Conservation (phyloP, 768 basidiomycete species). For the Tulasnella sp. region DNA sequence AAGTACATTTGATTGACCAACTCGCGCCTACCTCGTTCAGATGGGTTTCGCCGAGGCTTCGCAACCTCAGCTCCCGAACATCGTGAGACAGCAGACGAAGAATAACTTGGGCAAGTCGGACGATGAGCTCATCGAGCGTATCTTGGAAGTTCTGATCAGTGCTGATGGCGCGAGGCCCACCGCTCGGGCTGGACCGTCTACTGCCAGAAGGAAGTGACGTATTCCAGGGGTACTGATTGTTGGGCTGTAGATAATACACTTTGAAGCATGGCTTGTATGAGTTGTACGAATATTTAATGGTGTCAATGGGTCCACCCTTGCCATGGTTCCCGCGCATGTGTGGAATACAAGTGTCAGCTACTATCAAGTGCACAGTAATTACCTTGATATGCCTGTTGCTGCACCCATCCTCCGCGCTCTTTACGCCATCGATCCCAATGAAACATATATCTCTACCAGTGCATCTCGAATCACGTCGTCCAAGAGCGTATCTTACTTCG, state of each 20-base stretch:
- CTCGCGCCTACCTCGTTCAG: not conserved
- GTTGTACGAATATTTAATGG: too few species aligned
- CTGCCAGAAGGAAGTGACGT: too few species aligned
- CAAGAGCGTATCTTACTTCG: slow-evolving; percentile 51
- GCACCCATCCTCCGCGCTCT: slow-evolving; percentile 35
- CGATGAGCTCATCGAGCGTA: not conserved
- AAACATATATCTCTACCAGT: slow-evolving; percentile 33
- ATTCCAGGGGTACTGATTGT: too few species aligned
- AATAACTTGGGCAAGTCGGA: slow-evolving; percentile 3
- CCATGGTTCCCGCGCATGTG: too few species aligned
- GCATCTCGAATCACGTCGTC: slow-evolving; percentile 40
- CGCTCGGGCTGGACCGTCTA: too few species aligned
- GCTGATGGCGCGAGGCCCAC: too few species aligned
- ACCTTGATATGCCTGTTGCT: slow-evolving; percentile 18
- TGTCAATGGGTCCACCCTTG: too few species aligned
- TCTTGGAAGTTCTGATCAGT: not conserved
- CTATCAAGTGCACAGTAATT: too few species aligned
- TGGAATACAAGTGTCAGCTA: too few species aligned
- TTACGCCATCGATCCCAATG: slow-evolving; percentile 38
- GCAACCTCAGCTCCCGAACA: not conserved
- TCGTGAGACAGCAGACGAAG: slow-evolving; percentile 1
- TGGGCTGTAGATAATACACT: too few species aligned
- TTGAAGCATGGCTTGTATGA: too few species aligned
- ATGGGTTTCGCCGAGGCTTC: not conserved
- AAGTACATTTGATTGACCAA: too few species aligned